Conservation (phyloP, 2,329 filamentous ascomycete genomes). For the Phyllosticta citribraziliensis region DNA sequence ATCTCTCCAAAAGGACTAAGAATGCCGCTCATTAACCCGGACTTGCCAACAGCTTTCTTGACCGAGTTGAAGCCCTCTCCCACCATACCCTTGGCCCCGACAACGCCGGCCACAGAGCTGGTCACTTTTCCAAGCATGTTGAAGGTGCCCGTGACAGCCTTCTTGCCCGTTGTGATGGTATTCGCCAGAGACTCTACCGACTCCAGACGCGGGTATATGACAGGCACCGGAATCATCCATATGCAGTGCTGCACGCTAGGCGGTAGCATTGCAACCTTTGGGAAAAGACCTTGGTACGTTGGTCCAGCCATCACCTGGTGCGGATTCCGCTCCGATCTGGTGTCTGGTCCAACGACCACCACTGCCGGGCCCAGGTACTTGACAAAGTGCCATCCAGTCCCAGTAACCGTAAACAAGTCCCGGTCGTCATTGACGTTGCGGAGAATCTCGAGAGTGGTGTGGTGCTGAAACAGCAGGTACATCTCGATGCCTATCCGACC, state of each 20-base stretch:
- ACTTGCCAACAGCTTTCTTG: conserved; percentile 94
- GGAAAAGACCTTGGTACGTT: conserved; percentile 95
- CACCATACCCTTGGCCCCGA: conserved; percentile 88
- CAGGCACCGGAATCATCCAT: conserved; percentile 86
- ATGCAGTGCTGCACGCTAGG: conserved; percentile 93
- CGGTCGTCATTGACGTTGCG: conserved; percentile 79
- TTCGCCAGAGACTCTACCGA: conserved; percentile 84
- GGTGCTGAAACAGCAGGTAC: conserved; percentile 97
- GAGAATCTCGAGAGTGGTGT: conserved; percentile 88
- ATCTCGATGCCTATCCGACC: conserved; percentile 91
- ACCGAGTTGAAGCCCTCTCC: conserved; percentile 87
- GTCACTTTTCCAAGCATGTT: conserved; percentile 94
- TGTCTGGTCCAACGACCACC: conserved; percentile 81
- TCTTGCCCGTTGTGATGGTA: conserved; percentile 89
- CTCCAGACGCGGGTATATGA: conserved; percentile 85
- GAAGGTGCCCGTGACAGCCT: conserved; percentile 91
- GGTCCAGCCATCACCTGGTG: conserved; percentile 89
- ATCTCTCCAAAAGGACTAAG: conserved; percentile 95
- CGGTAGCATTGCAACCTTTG: conserved; percentile 83
- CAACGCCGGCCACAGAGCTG: conserved; percentile 86
- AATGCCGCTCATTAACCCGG: conserved; percentile 88
- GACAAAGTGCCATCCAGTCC: conserved; percentile 97
- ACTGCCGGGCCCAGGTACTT: conserved; percentile 91
- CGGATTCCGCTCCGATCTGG: conserved; percentile 81
- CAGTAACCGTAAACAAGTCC: conserved; percentile 92